These are phyloP conservation scores for Auriscalpium vulgare DNA, from an alignment of 768 basidiomycete species.

Conservation along the genomic window DNA sequence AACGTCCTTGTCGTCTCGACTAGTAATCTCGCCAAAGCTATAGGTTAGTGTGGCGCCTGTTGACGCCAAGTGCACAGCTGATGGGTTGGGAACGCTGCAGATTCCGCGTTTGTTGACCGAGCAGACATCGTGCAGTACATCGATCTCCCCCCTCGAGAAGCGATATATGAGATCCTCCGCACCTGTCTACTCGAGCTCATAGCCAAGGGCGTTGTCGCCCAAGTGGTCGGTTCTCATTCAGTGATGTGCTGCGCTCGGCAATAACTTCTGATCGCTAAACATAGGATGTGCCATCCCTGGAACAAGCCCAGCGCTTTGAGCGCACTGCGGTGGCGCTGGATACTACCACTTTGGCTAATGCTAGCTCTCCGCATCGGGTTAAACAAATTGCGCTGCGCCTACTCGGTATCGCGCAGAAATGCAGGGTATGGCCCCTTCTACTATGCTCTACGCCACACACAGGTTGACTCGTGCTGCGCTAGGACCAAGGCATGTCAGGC, in stretches of 20 bases:
- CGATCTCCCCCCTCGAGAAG: slow-evolving; percentile 84
- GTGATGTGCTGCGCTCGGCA: neutral
- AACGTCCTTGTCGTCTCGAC: slow-evolving; percentile 97
- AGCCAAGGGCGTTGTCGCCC: slow-evolving; percentile 57
- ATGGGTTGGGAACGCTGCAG: slow-evolving; percentile 31
- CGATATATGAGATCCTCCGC: slow-evolving; percentile 87
- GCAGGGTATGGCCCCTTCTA: slow-evolving; percentile 49
- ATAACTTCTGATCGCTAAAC: neutral
- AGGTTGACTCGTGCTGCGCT: neutral
- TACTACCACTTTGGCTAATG: slow-evolving; percentile 26
- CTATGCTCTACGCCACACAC: neutral
- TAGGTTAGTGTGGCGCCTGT: slow-evolving; percentile 45
- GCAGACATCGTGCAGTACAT: slow-evolving; percentile 96
- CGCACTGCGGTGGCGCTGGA: slow-evolving; percentile 13
- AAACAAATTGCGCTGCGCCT: slow-evolving; percentile 51
- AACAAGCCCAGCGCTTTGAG: slow-evolving; percentile 53
- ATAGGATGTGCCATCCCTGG: slow-evolving; percentile 55
- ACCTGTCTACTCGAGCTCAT: slow-evolving; percentile 79
- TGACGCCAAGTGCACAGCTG: neutral
- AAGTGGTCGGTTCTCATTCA: slow-evolving; percentile 27
- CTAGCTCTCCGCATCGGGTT: slow-evolving; percentile 33
- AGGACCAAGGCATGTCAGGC: slow-evolving; percentile 84
- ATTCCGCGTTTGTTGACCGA: slow-evolving; percentile 92
- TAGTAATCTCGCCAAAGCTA: slow-evolving; percentile 90
- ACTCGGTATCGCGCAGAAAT: slow-evolving; percentile 62